phyloP scores from a whole-genome alignment of 2,329 filamentous ascomycete genomes.

The Botryotinia calthae region DNA sequence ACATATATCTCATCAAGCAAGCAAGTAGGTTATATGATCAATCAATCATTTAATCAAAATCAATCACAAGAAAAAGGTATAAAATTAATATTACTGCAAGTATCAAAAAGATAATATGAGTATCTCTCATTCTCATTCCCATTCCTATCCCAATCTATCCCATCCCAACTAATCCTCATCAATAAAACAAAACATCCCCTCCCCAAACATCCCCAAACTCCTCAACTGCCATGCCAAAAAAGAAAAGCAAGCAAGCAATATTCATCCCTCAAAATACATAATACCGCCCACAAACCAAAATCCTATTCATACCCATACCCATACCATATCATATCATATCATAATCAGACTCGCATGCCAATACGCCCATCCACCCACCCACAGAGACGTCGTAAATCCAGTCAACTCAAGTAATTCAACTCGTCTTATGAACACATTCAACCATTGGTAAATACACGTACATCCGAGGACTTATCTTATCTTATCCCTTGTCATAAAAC shows the following conservation, averaged over 20 bases:
- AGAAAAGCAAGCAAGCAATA: too few species aligned
- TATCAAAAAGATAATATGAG: neutral
- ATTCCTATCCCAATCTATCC: too few species aligned
- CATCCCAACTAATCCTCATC: neutral
- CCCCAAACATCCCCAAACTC: neutral
- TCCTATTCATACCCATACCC: neutral
- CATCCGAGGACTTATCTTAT: neutral
- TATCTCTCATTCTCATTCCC: too few species aligned
- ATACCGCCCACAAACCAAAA: neutral
- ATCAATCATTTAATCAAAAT: too few species aligned
- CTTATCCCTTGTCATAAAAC: neutral
- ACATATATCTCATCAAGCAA: conserved; percentile 46
- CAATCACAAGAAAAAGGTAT: neutral
- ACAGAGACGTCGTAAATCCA: neutral
- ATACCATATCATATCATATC: neutral
- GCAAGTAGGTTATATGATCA: too few species aligned
- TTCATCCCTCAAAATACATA: neutral
- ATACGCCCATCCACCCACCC: neutral
- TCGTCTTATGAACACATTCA: neutral
- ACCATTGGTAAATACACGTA: neutral
- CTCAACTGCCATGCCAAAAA: neutral
- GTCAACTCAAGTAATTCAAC: neutral
- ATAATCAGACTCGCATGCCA: neutral
- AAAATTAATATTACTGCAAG: neutral
- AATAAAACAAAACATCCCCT: neutral